These are phyloP conservation scores for Mitragyna speciosa DNA, from an alignment of 257 asterid species.

Conservation along the genomic window DNA sequence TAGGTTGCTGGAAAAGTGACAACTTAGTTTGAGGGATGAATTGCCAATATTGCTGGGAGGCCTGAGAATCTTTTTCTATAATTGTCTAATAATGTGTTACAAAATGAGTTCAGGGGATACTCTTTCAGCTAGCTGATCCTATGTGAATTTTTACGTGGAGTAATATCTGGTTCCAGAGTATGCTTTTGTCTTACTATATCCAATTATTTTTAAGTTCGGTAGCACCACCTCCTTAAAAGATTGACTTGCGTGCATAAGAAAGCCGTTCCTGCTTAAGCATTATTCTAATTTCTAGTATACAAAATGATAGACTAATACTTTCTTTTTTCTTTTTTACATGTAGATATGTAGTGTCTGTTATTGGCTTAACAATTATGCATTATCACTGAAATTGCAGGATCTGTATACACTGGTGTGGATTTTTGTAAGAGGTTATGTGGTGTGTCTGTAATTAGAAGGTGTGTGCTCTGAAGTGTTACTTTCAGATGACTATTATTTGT, in stretches of 20 bases:
- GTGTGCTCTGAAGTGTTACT: background rate
- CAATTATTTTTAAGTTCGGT: background rate
- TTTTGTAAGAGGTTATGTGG: conserved; percentile 97
- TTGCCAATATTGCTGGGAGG: background rate
- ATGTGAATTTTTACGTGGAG: background rate
- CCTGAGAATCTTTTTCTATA: background rate
- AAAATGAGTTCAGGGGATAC: background rate
- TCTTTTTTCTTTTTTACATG: background rate
- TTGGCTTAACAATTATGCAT: background rate
- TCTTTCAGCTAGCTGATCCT: too few relatives aligned
- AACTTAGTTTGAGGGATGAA: background rate
- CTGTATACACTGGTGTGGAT: conserved; percentile 95
- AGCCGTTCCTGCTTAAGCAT: background rate
- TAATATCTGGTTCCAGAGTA: background rate
- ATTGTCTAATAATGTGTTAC: background rate
- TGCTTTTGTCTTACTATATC: background rate
- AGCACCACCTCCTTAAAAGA: background rate
- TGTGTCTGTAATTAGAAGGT: conserved; percentile 96
- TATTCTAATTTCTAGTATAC: background rate
- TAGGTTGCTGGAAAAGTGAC: background rate
- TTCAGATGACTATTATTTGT: background rate
- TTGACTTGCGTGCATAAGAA: background rate
- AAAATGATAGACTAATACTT: background rate
- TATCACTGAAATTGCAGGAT: conserved; percentile 50
- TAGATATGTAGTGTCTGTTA: background rate